A percentile compares a stretch with the other conserved stretches of the same genome.
These are phyloP conservation scores for Saturnispora saitoi DNA, from an alignment of 805 yeast species.

Conservation along the genomic window DNA sequence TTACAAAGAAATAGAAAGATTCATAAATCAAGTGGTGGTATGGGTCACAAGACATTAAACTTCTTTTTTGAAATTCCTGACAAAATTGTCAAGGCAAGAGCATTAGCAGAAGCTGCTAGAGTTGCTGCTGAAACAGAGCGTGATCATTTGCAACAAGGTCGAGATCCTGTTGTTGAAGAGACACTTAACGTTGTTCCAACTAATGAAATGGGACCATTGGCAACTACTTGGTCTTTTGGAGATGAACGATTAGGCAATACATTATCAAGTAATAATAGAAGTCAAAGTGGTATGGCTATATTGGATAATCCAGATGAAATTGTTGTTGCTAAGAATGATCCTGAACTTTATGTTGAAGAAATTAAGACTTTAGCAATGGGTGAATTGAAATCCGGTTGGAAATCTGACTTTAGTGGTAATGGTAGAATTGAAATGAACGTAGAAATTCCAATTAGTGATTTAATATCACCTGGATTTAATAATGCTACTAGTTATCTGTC, in stretches of 20 bases:
- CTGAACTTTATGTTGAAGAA: slow-evolving; percentile 55
- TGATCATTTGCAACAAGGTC: slow-evolving; percentile 1
- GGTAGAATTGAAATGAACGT: slow-evolving; percentile 79
- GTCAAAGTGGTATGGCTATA: neutral
- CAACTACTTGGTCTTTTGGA: slow-evolving; percentile 1
- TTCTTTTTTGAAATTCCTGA: slow-evolving; percentile 23
- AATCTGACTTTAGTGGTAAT: slow-evolving; percentile 70
- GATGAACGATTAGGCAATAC: neutral
- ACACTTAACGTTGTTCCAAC: slow-evolving; percentile 1
- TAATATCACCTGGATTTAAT: slow-evolving; percentile 43
- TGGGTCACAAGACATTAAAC: slow-evolving; percentile 20
- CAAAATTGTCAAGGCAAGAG: slow-evolving; percentile 9
- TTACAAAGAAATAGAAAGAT: slow-evolving; percentile 19
- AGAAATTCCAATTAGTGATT: slow-evolving; percentile 51
- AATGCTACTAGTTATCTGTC: slow-evolving; percentile 23
- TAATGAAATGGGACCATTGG: slow-evolving; percentile 4
- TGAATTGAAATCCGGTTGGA: slow-evolving; percentile 89
- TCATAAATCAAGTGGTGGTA: slow-evolving; percentile 25
- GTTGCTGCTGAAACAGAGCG: slow-evolving; percentile 6
- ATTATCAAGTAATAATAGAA: neutral
- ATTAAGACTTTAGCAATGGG: slow-evolving; percentile 66
- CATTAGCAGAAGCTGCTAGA: slow-evolving; percentile 4
- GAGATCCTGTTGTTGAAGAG: neutral
- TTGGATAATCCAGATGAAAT: slow-evolving; percentile 15
- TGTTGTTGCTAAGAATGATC: slow-evolving; percentile 8